These are phyloP conservation scores for Solanum neorickii DNA, from an alignment of 257 asterid genomes.

Conservation along the genomic window DNA sequence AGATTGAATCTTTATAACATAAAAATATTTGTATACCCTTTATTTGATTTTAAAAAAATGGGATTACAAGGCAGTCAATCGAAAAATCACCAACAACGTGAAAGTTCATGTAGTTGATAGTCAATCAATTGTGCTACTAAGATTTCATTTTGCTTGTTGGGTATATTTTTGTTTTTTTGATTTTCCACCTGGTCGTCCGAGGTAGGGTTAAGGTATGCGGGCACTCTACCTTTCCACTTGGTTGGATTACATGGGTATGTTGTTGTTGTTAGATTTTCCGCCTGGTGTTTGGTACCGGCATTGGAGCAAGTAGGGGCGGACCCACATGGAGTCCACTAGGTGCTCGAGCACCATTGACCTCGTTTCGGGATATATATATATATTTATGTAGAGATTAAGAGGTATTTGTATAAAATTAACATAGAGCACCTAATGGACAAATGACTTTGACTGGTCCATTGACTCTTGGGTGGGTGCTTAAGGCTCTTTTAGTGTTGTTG, in stretches of 20 bases:
- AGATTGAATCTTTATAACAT: not conserved
- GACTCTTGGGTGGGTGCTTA: too few relatives aligned
- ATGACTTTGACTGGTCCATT: too few relatives aligned
- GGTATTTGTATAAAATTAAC: too few relatives aligned
- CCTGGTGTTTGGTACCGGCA: accelerated
- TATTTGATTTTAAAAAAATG: too few relatives aligned
- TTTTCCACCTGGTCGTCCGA: not conserved
- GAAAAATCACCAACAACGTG: not conserved
- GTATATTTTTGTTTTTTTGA: not conserved
- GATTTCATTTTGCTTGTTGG: not conserved
- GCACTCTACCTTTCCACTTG: not conserved
- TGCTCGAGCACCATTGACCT: too few relatives aligned
- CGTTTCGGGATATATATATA: too few relatives aligned
- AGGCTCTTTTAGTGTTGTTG: too few relatives aligned
- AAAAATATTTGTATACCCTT: not conserved
- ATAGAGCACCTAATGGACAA: too few relatives aligned
- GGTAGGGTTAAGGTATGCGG: not conserved
- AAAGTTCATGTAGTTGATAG: not conserved
- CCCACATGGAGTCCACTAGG: too few relatives aligned
- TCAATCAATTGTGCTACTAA: not conserved
- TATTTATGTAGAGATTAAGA: too few relatives aligned
- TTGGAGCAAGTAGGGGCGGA: not conserved
- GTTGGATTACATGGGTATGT: not conserved
- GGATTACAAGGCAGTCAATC: too few relatives aligned
- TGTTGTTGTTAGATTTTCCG: not conserved